Evolutionary conservation across 768 basidiomycete genomes (phyloP), one percentile per base, ranked within the genome.

Genomic region (Fistulinella prunicolor): DNA sequence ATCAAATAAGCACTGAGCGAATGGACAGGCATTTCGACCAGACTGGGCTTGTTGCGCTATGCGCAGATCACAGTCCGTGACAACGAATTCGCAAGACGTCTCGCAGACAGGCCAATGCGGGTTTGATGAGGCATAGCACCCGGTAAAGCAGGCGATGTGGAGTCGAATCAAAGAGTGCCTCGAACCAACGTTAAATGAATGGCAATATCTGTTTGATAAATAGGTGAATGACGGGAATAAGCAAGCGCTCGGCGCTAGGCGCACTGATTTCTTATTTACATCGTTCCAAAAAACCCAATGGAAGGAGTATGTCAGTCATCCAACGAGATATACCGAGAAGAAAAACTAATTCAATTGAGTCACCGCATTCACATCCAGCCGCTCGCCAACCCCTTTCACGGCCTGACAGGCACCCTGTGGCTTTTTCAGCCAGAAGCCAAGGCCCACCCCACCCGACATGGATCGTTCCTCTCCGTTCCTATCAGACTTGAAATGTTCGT

Each of bases 361-460:
- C 19, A 58, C 51, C 14, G 53, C 51, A 22, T 57, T 45, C 44
- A 46, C 35, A 22, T 53, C 53, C 28, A 54, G 13, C 22, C 47
- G 57, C 44, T 52, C 53, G 34, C 50, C 44, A 13, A 73, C 53
- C 26, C 60, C 67, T 29, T 59, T 65, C 49, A 61, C 50, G 14
- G 61, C 57, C 46, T 64, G 65, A 28, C 44, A 56, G 12, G 63
- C 55, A 1, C 62, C 62, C 36, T 61, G 61, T 39, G 67, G 55
- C 23, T 61, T 67, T 49, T 57, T 67, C 37, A 23, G 21, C 23
- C 43, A 16, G 50, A 72, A 74, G 21, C 70, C 69, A 39, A 80
- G 70, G 20, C 75, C 68, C 32, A 81, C 61, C 8, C 80, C 80
- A 6, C 74, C 78, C 6, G 63, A 62, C 26, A 68, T 59, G 8